Conservation (phyloP, 2,329 filamentous ascomycete species). For the Cordyceps cicadae region DNA sequence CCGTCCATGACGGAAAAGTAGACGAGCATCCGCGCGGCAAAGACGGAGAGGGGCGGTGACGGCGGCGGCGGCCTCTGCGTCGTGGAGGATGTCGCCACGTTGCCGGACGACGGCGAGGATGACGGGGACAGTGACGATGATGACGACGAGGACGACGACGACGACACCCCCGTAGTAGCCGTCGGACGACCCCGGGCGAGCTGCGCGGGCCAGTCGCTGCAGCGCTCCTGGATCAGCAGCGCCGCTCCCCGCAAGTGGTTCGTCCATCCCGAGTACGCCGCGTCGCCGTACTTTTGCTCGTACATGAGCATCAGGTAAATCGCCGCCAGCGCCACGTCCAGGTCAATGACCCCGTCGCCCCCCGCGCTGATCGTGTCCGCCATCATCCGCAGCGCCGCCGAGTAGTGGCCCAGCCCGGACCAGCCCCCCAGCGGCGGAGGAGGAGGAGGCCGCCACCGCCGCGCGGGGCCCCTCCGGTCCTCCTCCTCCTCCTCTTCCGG, state of each 20-base stretch:
- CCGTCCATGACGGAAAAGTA: constrained; percentile 27
- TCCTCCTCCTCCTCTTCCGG: too few species aligned
- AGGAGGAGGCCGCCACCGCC: too few species aligned
- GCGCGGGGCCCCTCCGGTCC: too few species aligned
- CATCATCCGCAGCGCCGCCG: constrained; percentile 24
- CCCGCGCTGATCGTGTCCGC: constrained; percentile 21
- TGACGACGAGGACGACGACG: neutral
- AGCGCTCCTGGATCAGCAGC: constrained; percentile 23
- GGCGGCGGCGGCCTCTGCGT: too few species aligned
- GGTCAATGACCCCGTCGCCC: constrained; percentile 18
- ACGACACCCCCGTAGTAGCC: neutral
- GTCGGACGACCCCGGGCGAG: neutral
- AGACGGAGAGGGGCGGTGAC: constrained; percentile 21
- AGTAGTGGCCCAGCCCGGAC: constrained; percentile 24
- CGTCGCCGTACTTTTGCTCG: constrained; percentile 30
- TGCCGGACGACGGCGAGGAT: neutral
- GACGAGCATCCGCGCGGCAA: constrained; percentile 26
- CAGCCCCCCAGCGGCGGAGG: neutral
- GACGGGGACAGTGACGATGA: neutral
- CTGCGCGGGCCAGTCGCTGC: constrained; percentile 13
- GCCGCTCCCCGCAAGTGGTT: constrained; percentile 27
- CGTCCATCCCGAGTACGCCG: constrained; percentile 20
- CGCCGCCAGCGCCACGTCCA: constrained; percentile 24
- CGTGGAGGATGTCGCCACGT: constrained; percentile 2
- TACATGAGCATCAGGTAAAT: constrained; percentile 30